A percentile compares a stretch with the other conserved stretches of the same genome.
These are phyloP conservation scores for Heritiera fomes DNA, from an alignment of 345 rosid species.

Conservation along the genomic window DNA sequence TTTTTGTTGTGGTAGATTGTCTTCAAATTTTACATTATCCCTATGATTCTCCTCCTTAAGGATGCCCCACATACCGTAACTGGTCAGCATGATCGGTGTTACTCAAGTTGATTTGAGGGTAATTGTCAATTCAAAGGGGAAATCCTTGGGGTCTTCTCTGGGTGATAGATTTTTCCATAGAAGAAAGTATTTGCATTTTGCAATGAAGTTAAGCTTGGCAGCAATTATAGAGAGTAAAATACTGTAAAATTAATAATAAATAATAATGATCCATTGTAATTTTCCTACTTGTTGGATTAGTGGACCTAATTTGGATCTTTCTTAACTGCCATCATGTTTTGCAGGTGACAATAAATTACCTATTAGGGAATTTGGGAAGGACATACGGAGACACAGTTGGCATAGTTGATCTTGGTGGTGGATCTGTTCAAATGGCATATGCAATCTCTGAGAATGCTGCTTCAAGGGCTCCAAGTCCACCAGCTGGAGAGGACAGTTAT, in stretches of 20 bases:
- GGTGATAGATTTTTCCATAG: background rate
- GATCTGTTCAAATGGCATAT: slow-evolving; percentile 99
- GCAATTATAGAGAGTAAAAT: background rate
- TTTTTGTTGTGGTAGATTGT: slow-evolving; percentile 6
- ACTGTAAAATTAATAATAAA: background rate
- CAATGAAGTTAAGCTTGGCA: background rate
- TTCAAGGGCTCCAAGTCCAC: slow-evolving; percentile 63
- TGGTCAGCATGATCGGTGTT: background rate
- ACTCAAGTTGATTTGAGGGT: background rate
- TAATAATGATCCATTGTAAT: background rate
- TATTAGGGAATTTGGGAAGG: slow-evolving; percentile 76
- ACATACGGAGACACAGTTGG: slow-evolving; percentile 78
- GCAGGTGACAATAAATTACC: slow-evolving; percentile 93
- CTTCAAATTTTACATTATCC: slow-evolving; percentile 4
- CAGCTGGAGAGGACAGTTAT: slow-evolving; percentile 74
- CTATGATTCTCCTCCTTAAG: background rate
- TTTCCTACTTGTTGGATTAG: background rate
- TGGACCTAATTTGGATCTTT: background rate
- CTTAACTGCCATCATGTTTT: slow-evolving; percentile 21
- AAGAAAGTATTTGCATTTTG: background rate
- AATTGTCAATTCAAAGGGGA: background rate
- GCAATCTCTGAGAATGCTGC: slow-evolving; percentile 84
- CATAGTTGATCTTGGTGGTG: slow-evolving; percentile 98
- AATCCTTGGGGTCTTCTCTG: background rate
- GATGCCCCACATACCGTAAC: background rate